phyloP scores from a whole-genome alignment of 2,329 filamentous ascomycete species.

The Botrytis aclada region DNA sequence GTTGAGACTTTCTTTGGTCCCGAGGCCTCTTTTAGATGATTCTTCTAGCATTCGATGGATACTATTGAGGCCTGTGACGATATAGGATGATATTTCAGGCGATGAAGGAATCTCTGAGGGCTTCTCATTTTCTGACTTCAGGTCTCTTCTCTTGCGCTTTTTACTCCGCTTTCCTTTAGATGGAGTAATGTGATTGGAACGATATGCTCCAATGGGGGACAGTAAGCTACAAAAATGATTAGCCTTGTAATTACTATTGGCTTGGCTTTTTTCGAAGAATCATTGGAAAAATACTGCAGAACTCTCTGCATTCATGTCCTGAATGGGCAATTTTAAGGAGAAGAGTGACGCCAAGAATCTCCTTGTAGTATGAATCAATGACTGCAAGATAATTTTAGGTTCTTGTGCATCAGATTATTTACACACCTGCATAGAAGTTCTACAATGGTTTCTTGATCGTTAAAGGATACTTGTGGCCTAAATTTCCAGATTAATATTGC shows the following conservation, averaged over 20 bases:
- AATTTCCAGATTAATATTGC: constrained; percentile 14
- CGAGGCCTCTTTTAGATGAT: constrained; percentile 21
- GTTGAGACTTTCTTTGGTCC: background rate
- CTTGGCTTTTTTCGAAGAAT: background rate
- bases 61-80: constrained; percentile 63
- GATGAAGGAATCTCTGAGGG: constrained; percentile 36
- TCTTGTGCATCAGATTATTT: background rate
- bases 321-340: background rate
- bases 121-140: constrained; percentile 27
- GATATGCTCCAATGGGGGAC: constrained; percentile 60
- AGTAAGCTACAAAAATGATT: constrained; percentile 50
- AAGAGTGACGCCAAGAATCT: background rate
- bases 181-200: constrained; percentile 49
- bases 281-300: background rate
- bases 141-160: constrained; percentile 49
- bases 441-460: constrained; percentile 62
- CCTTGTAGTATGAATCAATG: background rate
- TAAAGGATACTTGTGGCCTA: constrained; percentile 58
- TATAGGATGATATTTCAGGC: constrained; percentile 53
- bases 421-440: constrained; percentile 65
- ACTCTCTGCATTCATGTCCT: background rate
- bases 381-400: background rate
- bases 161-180: constrained; percentile 61
- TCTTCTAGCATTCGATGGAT: constrained; percentile 55
- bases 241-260: background rate